Percentiles rank a stretch among this genome's conserved stretches.
Conservation (phyloP, 306 rosid genomes). For the Vigna trinervia region DNA sequence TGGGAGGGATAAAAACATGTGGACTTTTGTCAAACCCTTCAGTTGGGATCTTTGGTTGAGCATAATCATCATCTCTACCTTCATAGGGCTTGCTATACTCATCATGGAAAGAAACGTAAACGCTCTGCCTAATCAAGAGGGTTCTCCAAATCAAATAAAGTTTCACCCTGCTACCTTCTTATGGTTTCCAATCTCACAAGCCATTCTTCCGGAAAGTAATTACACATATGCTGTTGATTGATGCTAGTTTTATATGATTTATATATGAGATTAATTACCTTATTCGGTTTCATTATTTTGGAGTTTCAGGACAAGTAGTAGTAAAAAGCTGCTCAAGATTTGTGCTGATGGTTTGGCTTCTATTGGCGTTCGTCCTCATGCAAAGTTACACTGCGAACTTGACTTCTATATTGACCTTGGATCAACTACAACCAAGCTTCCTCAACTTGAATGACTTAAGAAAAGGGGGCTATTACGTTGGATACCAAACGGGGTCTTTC, state of each 20-base stretch:
- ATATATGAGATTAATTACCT: not conserved
- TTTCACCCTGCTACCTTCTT: constrained; percentile 18
- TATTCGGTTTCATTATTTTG: not conserved
- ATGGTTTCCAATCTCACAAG: constrained; percentile 52
- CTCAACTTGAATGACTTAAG: constrained; percentile 32
- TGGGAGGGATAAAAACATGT: constrained; percentile 42
- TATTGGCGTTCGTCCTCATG: constrained; percentile 49
- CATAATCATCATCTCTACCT: constrained; percentile 26
- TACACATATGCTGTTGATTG: not conserved
- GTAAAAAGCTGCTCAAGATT: constrained; percentile 51
- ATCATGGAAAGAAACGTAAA: constrained; percentile 49
- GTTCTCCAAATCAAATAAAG: not conserved
- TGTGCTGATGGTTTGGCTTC: constrained; percentile 52
- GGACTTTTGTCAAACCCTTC: constrained; percentile 48
- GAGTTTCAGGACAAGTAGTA: constrained; percentile 39
- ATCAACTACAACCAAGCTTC: constrained; percentile 42
- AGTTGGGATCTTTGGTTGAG: constrained; percentile 53
- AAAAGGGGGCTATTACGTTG: constrained; percentile 36
- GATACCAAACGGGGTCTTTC: constrained; percentile 44
- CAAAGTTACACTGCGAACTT: constrained; percentile 54
- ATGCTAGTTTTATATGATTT: not conserved
- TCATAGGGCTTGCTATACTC: constrained; percentile 38
- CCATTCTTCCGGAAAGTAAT: constrained; percentile 47
- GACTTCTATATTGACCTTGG: constrained; percentile 43
- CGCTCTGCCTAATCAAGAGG: not conserved